Evolutionary conservation across 768 basidiomycete species (phyloP).

Genomic region (Pleurotus sapidus): DNA sequence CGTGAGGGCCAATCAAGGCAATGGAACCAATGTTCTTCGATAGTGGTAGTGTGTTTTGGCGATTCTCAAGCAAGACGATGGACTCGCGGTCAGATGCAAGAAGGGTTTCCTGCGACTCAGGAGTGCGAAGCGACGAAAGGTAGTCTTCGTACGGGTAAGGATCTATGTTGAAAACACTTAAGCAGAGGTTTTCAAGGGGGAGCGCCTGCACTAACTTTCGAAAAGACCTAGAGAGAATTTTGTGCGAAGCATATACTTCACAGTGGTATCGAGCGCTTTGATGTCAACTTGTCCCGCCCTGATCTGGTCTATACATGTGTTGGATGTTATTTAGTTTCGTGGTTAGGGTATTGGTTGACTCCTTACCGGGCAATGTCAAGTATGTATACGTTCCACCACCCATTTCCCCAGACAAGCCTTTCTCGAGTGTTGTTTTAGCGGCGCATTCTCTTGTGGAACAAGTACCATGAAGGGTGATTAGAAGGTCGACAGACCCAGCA

Average conservation of each 20-base stretch:
- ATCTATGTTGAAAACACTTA: constrained; percentile 27
- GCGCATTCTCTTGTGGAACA: constrained; percentile 64
- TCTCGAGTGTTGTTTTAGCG: constrained; percentile 52
- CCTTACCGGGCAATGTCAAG: constrained; percentile 53
- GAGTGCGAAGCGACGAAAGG: constrained; percentile 49
- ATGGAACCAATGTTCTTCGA: constrained; percentile 45
- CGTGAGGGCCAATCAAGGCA: constrained; percentile 65
- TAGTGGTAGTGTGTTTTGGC: constrained; percentile 49
- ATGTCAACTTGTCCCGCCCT: constrained; percentile 49
- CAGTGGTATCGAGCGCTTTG: constrained; percentile 52
- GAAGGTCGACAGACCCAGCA: constrained; percentile 59
- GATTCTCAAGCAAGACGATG: constrained; percentile 64
- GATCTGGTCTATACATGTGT: constrained; percentile 46
- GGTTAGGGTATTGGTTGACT: background rate
- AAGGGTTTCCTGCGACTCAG: constrained; percentile 44
- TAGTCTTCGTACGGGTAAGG: constrained; percentile 69
- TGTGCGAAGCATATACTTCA: constrained; percentile 49
- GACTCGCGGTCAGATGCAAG: constrained; percentile 57
- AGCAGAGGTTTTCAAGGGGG: background rate
- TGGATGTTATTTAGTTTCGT: no score
- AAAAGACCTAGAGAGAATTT: constrained; percentile 66
- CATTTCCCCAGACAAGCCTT: constrained; percentile 60
- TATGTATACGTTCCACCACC: constrained; percentile 65
- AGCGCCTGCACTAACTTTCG: constrained; percentile 45
- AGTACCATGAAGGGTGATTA: constrained; percentile 50